Evolutionary conservation across 2,329 filamentous ascomycete species (phyloP), one percentile per base, ranked within the genome.

Genomic region (Aspergillus awamori): DNA sequence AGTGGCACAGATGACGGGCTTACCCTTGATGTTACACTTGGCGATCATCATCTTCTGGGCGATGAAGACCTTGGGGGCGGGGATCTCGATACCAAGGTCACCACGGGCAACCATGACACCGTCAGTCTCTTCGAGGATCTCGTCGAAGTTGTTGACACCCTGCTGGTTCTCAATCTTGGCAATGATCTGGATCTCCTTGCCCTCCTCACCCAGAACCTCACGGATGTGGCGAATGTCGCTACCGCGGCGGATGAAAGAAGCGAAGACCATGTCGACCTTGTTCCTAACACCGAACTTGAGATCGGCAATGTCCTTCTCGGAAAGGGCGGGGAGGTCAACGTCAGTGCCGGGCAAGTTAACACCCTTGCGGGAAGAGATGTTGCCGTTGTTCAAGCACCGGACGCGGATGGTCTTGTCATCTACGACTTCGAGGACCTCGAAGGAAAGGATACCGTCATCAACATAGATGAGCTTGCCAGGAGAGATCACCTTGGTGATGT

Each of bases 1-100:
- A 43, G 95, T 99, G 63, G 95, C 95, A 82, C 94, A 98, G 79
- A 99, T 97, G 79, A 94, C 93, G 70, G 95, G 95, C 87, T 99
- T 99, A 81, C 95, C 95, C 70, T 93, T 93, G 76, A 97, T 89
- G 86, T 99, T 99, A 88, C 95, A 99, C 89, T 98, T 98, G 82
- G 95, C 93, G 81, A 99, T 99, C 87, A 99, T 93, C 92, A 99
- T 99, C 90, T 99, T 99, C 86, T 99, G 95, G 60, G 95, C 95
- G 70, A 96, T 92, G 81, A 99, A 99, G 69, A 99, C 95, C 86
- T 99, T 95, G 67, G 94, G 92, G 64, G 95, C 94, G 53, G 95
- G 94, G 72, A 99, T 99, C 83, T 99, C 95, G 73, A 99, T 99
- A 84, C 95, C 95, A 67, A 97, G 84, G 77, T 98, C 95, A 83